Conservation (phyloP, 768 basidiomycete genomes). For the Psilocybe tampanensis region DNA sequence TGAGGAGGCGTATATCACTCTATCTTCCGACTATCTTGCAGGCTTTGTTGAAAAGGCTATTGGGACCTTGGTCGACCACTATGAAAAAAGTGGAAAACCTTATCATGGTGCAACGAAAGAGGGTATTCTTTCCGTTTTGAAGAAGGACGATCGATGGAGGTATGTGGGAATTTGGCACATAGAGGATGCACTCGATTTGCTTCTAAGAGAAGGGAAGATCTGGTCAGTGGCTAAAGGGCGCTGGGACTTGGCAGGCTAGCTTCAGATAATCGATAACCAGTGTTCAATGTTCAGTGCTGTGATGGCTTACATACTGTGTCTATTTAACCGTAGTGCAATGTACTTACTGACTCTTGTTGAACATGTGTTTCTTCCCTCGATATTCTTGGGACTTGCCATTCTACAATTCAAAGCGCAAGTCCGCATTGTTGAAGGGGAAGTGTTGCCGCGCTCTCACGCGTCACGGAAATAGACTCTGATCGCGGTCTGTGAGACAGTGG, state of each 20-base stretch:
- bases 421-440: neutral
- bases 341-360: no score
- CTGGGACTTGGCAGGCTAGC: conserved; percentile 42
- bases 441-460: neutral
- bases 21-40: conserved; percentile 55
- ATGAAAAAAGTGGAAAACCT: conserved; percentile 21
- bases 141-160: conserved; percentile 65
- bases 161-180: conserved; percentile 66
- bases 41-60: conserved; percentile 50
- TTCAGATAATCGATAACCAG: no score
- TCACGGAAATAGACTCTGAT: conserved; percentile 38
- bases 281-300: no score
- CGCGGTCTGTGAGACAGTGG: conserved; percentile 61
- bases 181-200: conserved; percentile 56
- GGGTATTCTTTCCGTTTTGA: conserved; percentile 49
- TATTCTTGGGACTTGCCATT: no score
- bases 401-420: no score
- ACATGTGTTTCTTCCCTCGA: no score
- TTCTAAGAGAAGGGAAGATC: conserved; percentile 40
- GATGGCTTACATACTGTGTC: no score
- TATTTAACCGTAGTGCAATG: no score
- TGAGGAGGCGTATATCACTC: conserved; percentile 71
- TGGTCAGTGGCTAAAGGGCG: conserved; percentile 39
- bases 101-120: conserved; percentile 37
- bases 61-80: conserved; percentile 22